Evolutionary conservation across 2,329 filamentous ascomycete genomes (phyloP), one percentile per base, ranked within the genome.

Genomic region (Aspergillus floridensis): DNA sequence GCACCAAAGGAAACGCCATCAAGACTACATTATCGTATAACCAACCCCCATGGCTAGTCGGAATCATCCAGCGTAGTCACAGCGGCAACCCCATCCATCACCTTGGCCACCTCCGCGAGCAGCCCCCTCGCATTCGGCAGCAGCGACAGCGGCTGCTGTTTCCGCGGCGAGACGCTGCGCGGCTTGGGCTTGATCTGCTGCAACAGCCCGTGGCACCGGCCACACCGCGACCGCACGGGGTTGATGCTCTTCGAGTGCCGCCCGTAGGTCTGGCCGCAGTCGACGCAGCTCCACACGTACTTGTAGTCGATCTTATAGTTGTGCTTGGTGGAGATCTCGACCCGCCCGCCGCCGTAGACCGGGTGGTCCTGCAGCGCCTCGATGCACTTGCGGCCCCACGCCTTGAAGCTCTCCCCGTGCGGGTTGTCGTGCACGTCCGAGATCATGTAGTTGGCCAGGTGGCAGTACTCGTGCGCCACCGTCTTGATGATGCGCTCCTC

Each of bases 381-480:
- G 14, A 70, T 75, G 62, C 76, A 80, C 56, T 73, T 75, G 8
- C 61, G 63, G 0, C 75, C 78, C 85, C 92, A 96, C 1, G 76
- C 71, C 74, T 96, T 93, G 82, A 97, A 97, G 67, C 91, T 89
- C 12, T 84, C 82, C 22, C 93, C 93, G 72, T 97, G 93, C 0
- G 92, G 91, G 62, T 90, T 88, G 58, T 86, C 87, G 48, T 85
- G 88, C 38, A 93, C 80, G 38, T 88, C 86, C 52, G 84, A 88
- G 63, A 98, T 80, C 86, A 98, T 96, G 74, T 93, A 97, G 68
- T 92, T 96, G 48, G 91, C 88, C 1, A 98, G 79, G 71, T 99
- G 95, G 74, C 95, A 98, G 79, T 95, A 98, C 69, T 99, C 95
- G 73, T 99, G 95, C 0, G 93, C 92, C n/a, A 98, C 78, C 0